Evolutionary conservation across 768 basidiomycete genomes (phyloP).

Genomic region (Tulasnella sp.): DNA sequence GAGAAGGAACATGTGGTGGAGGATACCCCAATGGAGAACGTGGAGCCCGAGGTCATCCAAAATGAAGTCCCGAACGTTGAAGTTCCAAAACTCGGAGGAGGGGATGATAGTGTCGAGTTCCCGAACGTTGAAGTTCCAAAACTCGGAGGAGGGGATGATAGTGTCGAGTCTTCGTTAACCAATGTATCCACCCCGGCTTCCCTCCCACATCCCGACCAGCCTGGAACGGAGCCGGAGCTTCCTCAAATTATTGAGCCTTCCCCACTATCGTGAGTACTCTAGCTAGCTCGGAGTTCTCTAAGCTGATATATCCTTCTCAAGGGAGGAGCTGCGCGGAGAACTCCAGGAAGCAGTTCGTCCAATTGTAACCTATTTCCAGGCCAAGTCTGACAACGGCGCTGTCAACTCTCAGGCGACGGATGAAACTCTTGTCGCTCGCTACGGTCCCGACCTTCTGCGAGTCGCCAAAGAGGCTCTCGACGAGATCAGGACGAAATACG

Average conservation of each 20-base stretch:
- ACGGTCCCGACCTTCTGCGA: too few relatives aligned
- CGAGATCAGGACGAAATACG: background rate
- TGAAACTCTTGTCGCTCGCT: too few relatives aligned
- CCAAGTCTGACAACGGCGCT: too few relatives aligned
- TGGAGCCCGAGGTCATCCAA: background rate
- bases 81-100: background rate
- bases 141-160: background rate
- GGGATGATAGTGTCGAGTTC: background rate
- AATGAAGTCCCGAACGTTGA: background rate
- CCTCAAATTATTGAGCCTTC: background rate
- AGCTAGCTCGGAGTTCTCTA: too few relatives aligned
- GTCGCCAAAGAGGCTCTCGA: constrained; percentile 41
- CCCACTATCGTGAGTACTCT: background rate
- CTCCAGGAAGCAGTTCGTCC: too few relatives aligned
- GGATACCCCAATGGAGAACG: background rate
- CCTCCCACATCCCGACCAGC: background rate
- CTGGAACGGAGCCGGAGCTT: background rate
- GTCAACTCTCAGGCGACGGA: too few relatives aligned
- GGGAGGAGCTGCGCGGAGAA: too few relatives aligned
- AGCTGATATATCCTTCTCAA: too few relatives aligned
- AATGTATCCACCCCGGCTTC: background rate
- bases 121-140: background rate
- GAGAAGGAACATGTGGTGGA: background rate
- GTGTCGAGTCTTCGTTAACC: background rate
- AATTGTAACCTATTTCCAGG: too few relatives aligned